Evolutionary conservation across 2,329 filamentous ascomycete species (phyloP), one percentile per base, ranked within the genome.

Genomic region (Fonsecaea monophora): DNA sequence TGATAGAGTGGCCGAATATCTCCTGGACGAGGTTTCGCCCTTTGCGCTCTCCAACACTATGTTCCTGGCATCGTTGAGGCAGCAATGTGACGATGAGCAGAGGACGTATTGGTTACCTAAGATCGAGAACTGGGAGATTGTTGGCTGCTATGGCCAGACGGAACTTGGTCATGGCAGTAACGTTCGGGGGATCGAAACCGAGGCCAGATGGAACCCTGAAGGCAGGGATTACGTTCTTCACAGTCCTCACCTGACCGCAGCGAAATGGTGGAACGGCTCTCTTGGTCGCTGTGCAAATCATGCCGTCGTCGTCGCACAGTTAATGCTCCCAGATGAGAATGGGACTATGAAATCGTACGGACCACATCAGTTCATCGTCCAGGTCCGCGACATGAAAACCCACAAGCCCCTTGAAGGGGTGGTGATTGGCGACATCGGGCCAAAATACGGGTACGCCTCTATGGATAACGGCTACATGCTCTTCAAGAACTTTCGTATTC

Each of bases 391-490:
- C 69, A 75, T 79, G 73, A 78, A 81, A 64, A 83, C 81, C 1
- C 80, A 84, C 66, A 75, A 80, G 67, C 80, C 83, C 9, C 71
- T 84, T 4, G 70, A 78, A 4, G 82, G 82, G 1, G 82, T 85
- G 60, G 79, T 81, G 2, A 81, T 85, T 15, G 83, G 83, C n/a
- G 83, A 85, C 67, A 84, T 85, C 69, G 83, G 83, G 1, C 82
- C 83, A n/a, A 85, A 85, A 65, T 84, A 85, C 71, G 83, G 83
- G 8, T 85, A 85, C 68, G 78, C 81, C 21, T 78, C 78, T 3
- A 83, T 84, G 82, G 82, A 85, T 66, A 85, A 85, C 64, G 83
- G 81, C 0, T 85, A 85, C 72, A 82, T 84, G 81, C 77, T 85
- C 4, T 85, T 85, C 74, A 74, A 84, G 64, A 75, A 82, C 45